These are phyloP conservation scores for Clavulina sp. DNA, from an alignment of 768 basidiomycete species.

Conservation along the genomic window DNA sequence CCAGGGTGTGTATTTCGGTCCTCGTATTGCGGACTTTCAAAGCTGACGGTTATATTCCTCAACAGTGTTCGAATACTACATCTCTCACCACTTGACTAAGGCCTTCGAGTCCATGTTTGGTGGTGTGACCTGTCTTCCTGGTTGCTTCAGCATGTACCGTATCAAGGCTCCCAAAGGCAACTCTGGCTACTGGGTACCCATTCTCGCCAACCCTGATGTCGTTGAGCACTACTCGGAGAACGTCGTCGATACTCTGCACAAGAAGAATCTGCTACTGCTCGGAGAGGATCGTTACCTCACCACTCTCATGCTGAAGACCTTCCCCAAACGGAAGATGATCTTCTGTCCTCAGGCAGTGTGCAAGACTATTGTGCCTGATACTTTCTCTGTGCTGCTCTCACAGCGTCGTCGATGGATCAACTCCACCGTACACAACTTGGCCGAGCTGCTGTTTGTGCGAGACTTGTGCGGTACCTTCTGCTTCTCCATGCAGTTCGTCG, in stretches of 20 bases:
- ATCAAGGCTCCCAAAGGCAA: conserved; percentile 98
- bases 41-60: not conserved
- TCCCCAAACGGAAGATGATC: conserved; percentile 98
- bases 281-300: conserved; percentile 99
- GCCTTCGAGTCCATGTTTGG: conserved; percentile 99
- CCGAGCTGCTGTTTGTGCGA: conserved; percentile 84
- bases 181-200: conserved; percentile 93
- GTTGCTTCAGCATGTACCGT: conserved; percentile 99
- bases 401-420: conserved; percentile 99
- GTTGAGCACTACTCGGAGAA: conserved; percentile 99
- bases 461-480: conserved; percentile 99
- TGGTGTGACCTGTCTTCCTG: conserved; percentile 96
- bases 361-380: conserved; percentile 96
- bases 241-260: conserved; percentile 96
- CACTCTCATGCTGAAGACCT: conserved; percentile 93
- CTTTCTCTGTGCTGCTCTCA: conserved; percentile 80
- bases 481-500: conserved; percentile 99
- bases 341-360: conserved; percentile 98
- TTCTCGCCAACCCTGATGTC: conserved; percentile 95
- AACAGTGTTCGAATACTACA: conserved; percentile 97
- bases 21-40: not conserved
- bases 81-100: conserved; percentile 97
- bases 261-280: conserved; percentile 92
- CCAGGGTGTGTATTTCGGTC: conserved; percentile 50
- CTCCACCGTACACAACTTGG: conserved; percentile 93